Base-by-base conservation (phyloP, 176 grass and related monocot genomes). In the Puya raimondii region DNA sequence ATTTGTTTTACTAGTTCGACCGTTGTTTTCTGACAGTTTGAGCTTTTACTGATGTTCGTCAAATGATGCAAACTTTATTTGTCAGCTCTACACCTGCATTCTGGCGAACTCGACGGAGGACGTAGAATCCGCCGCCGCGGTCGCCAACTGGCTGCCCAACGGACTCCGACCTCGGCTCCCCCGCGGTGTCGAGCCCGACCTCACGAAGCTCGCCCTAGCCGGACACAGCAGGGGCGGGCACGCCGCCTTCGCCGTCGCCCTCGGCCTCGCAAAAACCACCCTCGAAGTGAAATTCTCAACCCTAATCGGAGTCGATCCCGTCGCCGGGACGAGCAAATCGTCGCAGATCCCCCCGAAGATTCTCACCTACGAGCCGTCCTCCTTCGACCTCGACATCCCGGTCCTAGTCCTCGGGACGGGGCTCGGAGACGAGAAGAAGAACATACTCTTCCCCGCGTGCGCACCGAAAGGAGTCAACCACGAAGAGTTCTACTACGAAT, bases 211-310 rank as follows among this genome's bases (percentile, higher is more conserved):
- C 14, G 69, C 72, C 1, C 23, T 90, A 67, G 67, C 84, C 1
- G 80, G 84, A 6, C 88, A 91, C 13, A 91, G 83, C 84, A 69
- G 83, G 48, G 87, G 88, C 9, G 88, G 80, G 47, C 84, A 86
- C 54, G 75, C 84, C 0, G 88, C 80, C 10, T 91, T 91, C 76
- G 3, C 88, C 12, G 12, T 91, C 2, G 80, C 63, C 23, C 53
- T 83, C 47, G 87, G 83, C 10, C 80, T 86, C 3, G 77, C 20
- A 22, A 64, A 83, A 42, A 78, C 72, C 12, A 52, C 16, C 2
- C 73, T 86, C 25, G 0, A 42, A 42, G 33, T 42, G 33, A 72
- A 64, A 17, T 81, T 84, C 25, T 77, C 70, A 12, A 69, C 80
- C 5, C 59, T 91, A 66, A 76, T 91, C 12, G 88, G 84, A 4